Base-by-base conservation (phyloP, 768 basidiomycete genomes). In the Asterophora parasitica region DNA sequence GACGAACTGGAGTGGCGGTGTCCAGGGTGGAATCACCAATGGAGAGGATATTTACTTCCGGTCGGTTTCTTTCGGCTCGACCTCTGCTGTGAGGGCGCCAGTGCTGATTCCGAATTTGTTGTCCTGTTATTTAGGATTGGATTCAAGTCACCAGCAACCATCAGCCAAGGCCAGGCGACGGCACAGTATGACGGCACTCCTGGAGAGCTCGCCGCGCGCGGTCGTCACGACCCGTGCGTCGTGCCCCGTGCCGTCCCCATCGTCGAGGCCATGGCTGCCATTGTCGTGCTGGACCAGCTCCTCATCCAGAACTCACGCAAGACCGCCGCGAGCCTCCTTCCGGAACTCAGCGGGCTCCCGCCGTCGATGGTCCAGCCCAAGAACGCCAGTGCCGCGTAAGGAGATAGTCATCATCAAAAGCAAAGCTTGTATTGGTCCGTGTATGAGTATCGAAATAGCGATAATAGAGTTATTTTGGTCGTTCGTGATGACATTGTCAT, bases 71-170 rank as follows among this genome's bases (percentile, higher is more conserved):
- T 31, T 16, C 32, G 34, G 7, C 10, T 12, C 19, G 13, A 6
- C 23, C 23, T 20, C 43, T 61, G 46, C 46, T 33, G 16, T n/a
- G 23, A 6, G 23, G 23, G 23, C 23, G 23, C 23, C 6, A 23
- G 28, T 17, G 15, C 17, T 51, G 35, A 52, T 34, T 10, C 15
- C 37, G 27, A 34, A 27, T 12, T 27, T 40, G 32, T 6, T 1
- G 10, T 16, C 23, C 6, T 23, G 23, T 3, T 3, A 23, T 10
- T 4, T 48, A 96, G 93, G 48, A 78, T 97, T 57, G 94, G 88
- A 8, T 99, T 99, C 81, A 99, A 99, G 71, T 92, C 92, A 13
- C 96, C 96, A 46, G 96, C 96, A 39, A 99, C 96, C 46, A 99
- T 99, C 64, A 89, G 92, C 17, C 92, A 90, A 64, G 73, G 82